phyloP scores from a whole-genome alignment of 2,329 filamentous ascomycete genomes.

The Aspergillus hiratsukae region DNA sequence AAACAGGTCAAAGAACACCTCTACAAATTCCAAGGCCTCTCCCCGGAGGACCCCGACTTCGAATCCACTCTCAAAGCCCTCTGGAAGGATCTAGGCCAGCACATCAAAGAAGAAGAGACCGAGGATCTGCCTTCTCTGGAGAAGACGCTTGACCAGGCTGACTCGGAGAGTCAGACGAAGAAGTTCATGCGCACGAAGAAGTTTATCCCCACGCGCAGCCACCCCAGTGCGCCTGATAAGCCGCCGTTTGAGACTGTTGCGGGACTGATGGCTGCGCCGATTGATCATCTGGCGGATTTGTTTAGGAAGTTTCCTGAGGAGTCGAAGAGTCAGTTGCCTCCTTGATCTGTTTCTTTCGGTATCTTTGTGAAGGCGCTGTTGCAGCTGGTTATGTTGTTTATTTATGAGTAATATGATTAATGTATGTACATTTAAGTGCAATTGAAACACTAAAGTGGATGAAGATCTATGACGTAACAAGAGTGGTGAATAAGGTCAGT shows the following conservation, averaged over 20 bases:
- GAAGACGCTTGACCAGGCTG: background rate
- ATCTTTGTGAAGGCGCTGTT: too few species aligned
- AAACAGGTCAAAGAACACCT: background rate
- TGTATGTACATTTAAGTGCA: background rate
- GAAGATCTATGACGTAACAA: too few species aligned
- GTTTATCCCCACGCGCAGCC: background rate
- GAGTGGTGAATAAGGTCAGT: too few species aligned
- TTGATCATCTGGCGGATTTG: background rate
- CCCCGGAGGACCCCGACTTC: background rate
- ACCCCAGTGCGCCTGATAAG: background rate
- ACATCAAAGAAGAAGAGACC: background rate
- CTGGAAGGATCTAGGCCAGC: background rate
- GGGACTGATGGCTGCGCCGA: background rate
- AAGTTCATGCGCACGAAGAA: background rate
- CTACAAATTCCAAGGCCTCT: background rate
- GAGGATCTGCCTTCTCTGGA: background rate
- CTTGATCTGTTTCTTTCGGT: background rate
- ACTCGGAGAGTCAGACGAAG: background rate
- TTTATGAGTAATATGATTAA: background rate
- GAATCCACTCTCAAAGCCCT: background rate
- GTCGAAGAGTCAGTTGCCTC: background rate
- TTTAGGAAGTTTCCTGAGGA: background rate
- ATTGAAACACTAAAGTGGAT: too few species aligned
- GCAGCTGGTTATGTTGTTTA: too few species aligned
- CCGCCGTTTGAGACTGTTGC: background rate